Evolutionary conservation across 2,329 filamentous ascomycete species (phyloP).

Genomic region (Xylaria sp.): DNA sequence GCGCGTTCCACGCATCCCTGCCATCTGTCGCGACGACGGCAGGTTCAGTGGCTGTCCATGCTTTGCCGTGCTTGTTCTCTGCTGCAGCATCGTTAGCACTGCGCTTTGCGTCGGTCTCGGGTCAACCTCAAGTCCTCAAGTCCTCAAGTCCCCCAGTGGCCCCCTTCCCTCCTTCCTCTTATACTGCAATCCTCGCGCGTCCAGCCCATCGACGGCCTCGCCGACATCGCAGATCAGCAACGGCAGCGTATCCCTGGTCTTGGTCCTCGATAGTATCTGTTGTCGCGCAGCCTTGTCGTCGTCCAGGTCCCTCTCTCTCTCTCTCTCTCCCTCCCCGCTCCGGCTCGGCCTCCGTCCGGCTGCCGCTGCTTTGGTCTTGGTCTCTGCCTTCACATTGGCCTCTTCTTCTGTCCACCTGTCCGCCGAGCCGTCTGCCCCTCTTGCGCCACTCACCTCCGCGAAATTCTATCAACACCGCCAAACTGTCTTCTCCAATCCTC

Average conservation of each 20-base stretch:
- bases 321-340: neutral
- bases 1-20: conserved; percentile 1
- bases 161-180: no score
- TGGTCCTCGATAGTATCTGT: no score
- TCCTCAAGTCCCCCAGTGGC: neutral
- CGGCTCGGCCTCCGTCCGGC: neutral
- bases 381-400: neutral
- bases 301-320: conserved; percentile 3
- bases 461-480: conserved; percentile 77
- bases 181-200: neutral
- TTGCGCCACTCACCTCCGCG: conserved; percentile 34
- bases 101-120: conserved; percentile 28
- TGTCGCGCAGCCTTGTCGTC: conserved; percentile 10
- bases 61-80: neutral
- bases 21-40: conserved; percentile 4
- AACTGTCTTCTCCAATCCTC: conserved; percentile 91
- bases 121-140: neutral
- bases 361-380: neutral
- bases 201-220: conserved; percentile 3
- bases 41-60: conserved; percentile 17
- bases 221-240: neutral
- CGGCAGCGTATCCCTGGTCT: neutral
- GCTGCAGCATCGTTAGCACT: conserved; percentile 27
- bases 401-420: neutral
- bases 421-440: conserved; percentile 12